These are phyloP conservation scores for Calonectria pteridis DNA, from an alignment of 2,329 filamentous ascomycete genomes.

Conservation along the genomic window DNA sequence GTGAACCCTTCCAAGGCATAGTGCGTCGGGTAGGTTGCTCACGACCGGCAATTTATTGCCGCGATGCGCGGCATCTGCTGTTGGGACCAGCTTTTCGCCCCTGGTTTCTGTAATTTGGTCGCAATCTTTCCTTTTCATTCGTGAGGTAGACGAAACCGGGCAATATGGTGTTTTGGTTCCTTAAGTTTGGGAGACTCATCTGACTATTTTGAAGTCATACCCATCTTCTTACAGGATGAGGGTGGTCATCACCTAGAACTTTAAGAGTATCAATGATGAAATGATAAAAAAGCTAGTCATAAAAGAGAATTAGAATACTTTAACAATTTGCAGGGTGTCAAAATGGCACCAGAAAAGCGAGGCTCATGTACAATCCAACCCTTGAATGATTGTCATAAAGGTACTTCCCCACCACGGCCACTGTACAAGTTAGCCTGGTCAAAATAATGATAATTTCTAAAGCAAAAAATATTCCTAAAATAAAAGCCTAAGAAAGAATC, in stretches of 20 bases:
- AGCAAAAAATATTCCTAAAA: no score
- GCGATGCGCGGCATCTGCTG: not conserved
- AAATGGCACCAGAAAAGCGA: not conserved
- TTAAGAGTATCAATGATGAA: not conserved
- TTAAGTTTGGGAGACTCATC: not conserved
- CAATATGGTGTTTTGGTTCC: no score
- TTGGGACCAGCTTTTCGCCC: not conserved
- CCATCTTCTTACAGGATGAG: not conserved
- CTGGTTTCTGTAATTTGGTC: not conserved
- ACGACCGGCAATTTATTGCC: no score
- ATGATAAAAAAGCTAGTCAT: no score
- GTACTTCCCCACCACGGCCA: no score
- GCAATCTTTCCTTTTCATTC: not conserved
- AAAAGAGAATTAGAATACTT: not conserved
- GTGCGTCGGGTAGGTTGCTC: not conserved
- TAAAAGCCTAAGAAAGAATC: no score
- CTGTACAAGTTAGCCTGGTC: no score
- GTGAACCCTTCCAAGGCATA: not conserved
- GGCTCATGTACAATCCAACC: no score
- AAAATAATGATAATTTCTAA: no score
- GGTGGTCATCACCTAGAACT: not conserved
- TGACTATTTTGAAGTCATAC: not conserved
- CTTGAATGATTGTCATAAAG: no score
- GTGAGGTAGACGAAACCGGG: not conserved
- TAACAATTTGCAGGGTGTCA: not conserved